Evolutionary conservation across 768 basidiomycete species (phyloP).

Genomic region (Exsudoporus frostii): DNA sequence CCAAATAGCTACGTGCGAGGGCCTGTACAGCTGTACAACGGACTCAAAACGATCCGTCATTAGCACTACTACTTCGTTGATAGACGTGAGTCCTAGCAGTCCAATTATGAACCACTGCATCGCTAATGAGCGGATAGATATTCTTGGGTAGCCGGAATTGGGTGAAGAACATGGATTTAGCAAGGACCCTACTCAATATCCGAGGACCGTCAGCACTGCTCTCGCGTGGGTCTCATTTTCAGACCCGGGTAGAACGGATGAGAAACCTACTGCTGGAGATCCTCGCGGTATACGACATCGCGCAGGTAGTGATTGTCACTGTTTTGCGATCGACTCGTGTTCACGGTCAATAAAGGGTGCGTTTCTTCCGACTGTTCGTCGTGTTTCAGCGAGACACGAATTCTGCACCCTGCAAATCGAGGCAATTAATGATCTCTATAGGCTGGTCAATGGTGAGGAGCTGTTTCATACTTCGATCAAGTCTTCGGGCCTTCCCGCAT

Average conservation of each 20-base stretch:
- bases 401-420: constrained; percentile 13
- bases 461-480: constrained; percentile 40
- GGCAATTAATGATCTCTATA: constrained; percentile 16
- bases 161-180: constrained; percentile 36
- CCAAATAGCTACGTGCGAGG: constrained; percentile 32
- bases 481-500: constrained; percentile 40
- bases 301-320: constrained; percentile 29
- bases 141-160: constrained; percentile 41
- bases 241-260: constrained; percentile 22
- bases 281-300: constrained; percentile 41
- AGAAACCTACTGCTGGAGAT: constrained; percentile 40
- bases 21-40: constrained; percentile 32
- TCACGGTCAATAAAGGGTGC: constrained; percentile 30
- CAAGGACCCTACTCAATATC: constrained; percentile 37
- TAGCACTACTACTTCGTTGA: constrained; percentile 31
- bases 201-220: constrained; percentile 40
- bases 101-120: constrained; percentile 1
- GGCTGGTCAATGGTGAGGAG: constrained; percentile 33
- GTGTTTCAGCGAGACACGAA: constrained; percentile 28
- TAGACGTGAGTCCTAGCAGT: constrained; percentile 34
- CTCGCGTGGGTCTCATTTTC: constrained; percentile 30
- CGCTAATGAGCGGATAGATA: constrained; percentile 34
- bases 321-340: constrained; percentile 4
- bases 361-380: constrained; percentile 35
- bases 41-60: constrained; percentile 27